Conservation (phyloP, 2,329 filamentous ascomycete species). For the Orbilia blumenaviensis region DNA sequence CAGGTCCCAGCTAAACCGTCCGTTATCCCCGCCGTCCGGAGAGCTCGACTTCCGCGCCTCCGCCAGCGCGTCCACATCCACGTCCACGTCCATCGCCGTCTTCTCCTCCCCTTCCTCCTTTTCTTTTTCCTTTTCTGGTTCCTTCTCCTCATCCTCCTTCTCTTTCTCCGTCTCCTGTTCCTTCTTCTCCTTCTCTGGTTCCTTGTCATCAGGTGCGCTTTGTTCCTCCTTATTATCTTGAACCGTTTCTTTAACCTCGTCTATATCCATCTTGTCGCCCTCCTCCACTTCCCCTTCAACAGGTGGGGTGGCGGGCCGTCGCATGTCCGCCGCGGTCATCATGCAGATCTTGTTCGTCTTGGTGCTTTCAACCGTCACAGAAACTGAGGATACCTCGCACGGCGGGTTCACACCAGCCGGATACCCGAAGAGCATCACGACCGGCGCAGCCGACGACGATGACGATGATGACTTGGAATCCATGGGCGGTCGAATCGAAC, state of each 20-base stretch:
- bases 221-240: background rate
- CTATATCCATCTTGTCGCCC: constrained; percentile 38
- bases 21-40: constrained; percentile 30
- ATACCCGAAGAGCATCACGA: constrained; percentile 51
- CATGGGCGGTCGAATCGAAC: constrained; percentile 1
- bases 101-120: constrained; percentile 1
- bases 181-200: constrained; percentile 16
- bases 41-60: constrained; percentile 22
- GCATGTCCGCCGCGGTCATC: constrained; percentile 51
- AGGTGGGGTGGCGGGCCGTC: constrained; percentile 31
- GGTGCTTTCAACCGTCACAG: constrained; percentile 46
- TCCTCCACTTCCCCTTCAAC: constrained; percentile 30
- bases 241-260: constrained; percentile 8
- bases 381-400: constrained; percentile 45
- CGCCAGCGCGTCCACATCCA: background rate
- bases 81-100: constrained; percentile 2
- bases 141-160: too few relatives aligned
- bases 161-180: too few relatives aligned
- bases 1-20: constrained; percentile 48
- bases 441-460: constrained; percentile 21
- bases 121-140: constrained; percentile 14
- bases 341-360: constrained; percentile 50
- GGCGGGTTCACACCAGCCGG: constrained; percentile 50
- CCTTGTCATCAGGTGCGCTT: too few relatives aligned
- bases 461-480: constrained; percentile 28